Conservation (phyloP, 1,284 basidiomycete species). For the Cryptococcus sp. region DNA sequence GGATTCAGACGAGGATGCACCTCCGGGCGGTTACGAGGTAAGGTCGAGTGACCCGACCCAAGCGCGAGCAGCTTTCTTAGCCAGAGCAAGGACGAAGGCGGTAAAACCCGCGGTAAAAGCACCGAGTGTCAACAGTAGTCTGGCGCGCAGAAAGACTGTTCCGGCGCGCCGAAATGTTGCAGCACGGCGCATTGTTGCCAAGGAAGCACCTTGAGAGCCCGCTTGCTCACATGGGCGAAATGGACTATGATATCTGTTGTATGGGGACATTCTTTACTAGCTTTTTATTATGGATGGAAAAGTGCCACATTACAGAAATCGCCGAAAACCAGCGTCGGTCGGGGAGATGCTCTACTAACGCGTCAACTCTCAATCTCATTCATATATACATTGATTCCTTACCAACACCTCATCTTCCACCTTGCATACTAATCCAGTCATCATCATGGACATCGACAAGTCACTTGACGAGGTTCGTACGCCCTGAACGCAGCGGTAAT, state of each 20-base stretch:
- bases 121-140: too few species aligned
- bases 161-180: background rate
- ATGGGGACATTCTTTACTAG: background rate
- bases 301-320: background rate
- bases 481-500: slow-evolving; percentile 8
- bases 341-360: background rate
- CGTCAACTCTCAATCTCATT: background rate
- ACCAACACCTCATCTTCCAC: background rate
- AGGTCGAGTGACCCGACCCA: slow-evolving; percentile 14
- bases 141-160: background rate
- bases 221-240: background rate
- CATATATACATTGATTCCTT: background rate
- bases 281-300: background rate
- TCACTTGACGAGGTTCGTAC: slow-evolving; percentile 79
- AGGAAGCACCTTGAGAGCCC: background rate
- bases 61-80: background rate
- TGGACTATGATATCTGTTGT: too few species aligned
- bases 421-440: slow-evolving; percentile 20
- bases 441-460: slow-evolving; percentile 66
- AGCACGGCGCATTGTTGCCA: background rate
- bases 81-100: background rate
- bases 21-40: slow-evolving; percentile 44
- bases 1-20: slow-evolving; percentile 53
- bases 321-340: background rate
- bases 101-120: background rate